Base-by-base conservation (phyloP, 441 rosid genomes). In the Corymbia calophylla region DNA sequence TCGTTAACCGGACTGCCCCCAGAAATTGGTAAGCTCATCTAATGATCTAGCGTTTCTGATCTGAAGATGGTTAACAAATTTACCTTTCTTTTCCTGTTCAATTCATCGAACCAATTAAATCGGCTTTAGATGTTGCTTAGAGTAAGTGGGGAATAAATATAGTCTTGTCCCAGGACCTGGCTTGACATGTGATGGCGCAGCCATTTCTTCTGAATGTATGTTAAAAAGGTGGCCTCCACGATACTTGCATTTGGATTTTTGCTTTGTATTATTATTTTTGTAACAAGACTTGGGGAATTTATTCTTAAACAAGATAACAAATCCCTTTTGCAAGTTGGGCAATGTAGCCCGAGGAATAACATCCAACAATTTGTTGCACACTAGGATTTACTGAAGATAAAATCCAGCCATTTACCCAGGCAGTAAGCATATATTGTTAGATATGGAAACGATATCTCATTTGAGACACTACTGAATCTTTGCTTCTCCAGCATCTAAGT, bases 1-100 rank as follows among this genome's bases (percentile, higher is more conserved):
- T 95, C 99, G 44, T 94, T 98, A 93, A 90, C 93, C 87, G 99
- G 97, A 92, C 94, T 98, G 93, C 97, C 97, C 80, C 94, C 98
- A 60, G 99, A 96, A 92, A 95, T 97, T 73, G 99, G 99, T 98
- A 93, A 92, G 93, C 90, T 93, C 91, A 88, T 91, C 91, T 53
- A 90, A 62, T 68, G 87, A 27, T n/a, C 64, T 91, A 85, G 53
- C 80, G 18, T 88, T 49, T 90, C 87, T 82, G 25, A 80, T 68
- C 73, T 47, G 51, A 77, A 77, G 51, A 77, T 77, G 84, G n/a
- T 77, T 77, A 7, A 77, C 51, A 44, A 23, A 39, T 10, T n/a
- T 44, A 39, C n/a, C 51, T 77, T 77, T 23, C 51, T 44, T 77
- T 77, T 23, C 29, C 51, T 23, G 84, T 77, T 44, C 18, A 77